These are phyloP conservation scores for Cutaneotrichosporon cutaneum DNA, from an alignment of 1,284 basidiomycete genomes.

Conservation along the genomic window DNA sequence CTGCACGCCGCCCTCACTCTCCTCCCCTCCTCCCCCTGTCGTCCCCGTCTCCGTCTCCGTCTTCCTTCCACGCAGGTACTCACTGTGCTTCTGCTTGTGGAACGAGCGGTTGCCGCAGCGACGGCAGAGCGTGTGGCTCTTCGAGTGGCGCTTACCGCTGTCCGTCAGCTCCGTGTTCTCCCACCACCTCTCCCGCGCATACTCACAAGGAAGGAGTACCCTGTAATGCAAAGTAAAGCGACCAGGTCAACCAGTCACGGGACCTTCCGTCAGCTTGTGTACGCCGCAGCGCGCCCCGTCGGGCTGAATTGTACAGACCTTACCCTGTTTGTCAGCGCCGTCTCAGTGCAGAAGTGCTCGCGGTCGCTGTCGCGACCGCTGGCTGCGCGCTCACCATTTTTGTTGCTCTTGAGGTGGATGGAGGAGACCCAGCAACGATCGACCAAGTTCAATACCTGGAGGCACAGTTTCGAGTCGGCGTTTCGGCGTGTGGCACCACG, in stretches of 20 bases:
- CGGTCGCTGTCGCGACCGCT: not conserved
- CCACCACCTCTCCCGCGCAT: not conserved
- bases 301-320: slow-evolving; percentile 19
- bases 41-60: not conserved
- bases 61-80: too few species aligned
- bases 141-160: slow-evolving; percentile 92
- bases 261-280: slow-evolving; percentile 49
- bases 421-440: not conserved
- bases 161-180: slow-evolving; percentile 14
- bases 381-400: slow-evolving; percentile 16
- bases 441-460: not conserved
- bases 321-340: slow-evolving; percentile 19
- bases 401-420: slow-evolving; percentile 15
- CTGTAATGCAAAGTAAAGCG: slow-evolving; percentile 54
- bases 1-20: too few species aligned
- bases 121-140: slow-evolving; percentile 95
- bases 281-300: slow-evolving; percentile 5
- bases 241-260: slow-evolving; percentile 62
- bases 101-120: slow-evolving; percentile 89
- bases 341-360: not conserved
- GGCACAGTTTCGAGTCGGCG: not conserved
- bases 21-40: not conserved
- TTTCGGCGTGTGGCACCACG: not conserved
- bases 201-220: slow-evolving; percentile 84
- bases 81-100: slow-evolving; percentile 97